Conservation (phyloP, 148 eudicot genomes). For the Silene latifolia region DNA sequence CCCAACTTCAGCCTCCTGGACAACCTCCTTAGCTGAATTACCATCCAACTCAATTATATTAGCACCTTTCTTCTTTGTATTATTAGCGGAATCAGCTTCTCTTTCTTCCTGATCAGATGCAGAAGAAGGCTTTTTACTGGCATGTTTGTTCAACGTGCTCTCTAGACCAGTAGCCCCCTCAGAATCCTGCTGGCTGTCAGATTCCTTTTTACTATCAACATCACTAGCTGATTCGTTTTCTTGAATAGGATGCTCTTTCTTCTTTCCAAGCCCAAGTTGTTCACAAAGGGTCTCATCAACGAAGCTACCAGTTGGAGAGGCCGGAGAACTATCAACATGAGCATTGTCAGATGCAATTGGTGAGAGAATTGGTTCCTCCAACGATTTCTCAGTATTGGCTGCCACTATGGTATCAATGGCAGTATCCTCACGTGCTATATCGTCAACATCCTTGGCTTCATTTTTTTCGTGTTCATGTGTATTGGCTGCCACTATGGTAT, state of each 20-base stretch:
- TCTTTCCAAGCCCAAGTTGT: slow-evolving; percentile 32
- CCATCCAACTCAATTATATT: slow-evolving; percentile 38
- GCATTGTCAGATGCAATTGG: slow-evolving; percentile 35
- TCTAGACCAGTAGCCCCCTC: slow-evolving; percentile 38
- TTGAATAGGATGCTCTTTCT: slow-evolving; percentile 34
- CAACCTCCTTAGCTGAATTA: slow-evolving; percentile 27
- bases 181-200: slow-evolving; percentile 33
- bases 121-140: neutral
- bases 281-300: slow-evolving; percentile 35
- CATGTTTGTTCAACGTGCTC: slow-evolving; percentile 28
- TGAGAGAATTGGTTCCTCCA: slow-evolving; percentile 27
- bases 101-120: neutral
- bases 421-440: slow-evolving; percentile 28
- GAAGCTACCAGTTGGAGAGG: slow-evolving; percentile 39
- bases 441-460: slow-evolving; percentile 33
- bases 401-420: slow-evolving; percentile 31
- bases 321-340: slow-evolving; percentile 37
- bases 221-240: slow-evolving; percentile 36
- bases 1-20: slow-evolving; percentile 37
- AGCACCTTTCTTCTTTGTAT: slow-evolving; percentile 37
- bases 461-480: slow-evolving; percentile 17
- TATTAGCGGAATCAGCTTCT: slow-evolving; percentile 15
- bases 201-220: slow-evolving; percentile 29
- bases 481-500: too few species aligned
- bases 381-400: slow-evolving; percentile 33